These are phyloP conservation scores for Claviceps capensis DNA, from an alignment of 2,329 filamentous ascomycete species.

Conservation along the genomic window DNA sequence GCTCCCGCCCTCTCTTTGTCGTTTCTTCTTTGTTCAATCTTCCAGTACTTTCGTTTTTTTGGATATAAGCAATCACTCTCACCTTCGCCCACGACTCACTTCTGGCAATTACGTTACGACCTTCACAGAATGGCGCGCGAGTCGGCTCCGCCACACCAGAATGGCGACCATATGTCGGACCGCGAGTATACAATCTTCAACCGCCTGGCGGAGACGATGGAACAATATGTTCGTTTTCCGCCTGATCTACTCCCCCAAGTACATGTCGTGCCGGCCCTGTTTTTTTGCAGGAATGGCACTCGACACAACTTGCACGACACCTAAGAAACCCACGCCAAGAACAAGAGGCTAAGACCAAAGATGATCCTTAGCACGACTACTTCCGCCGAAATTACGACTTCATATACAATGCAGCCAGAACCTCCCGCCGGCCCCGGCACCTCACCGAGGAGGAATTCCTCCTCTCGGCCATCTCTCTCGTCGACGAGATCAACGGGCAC, in stretches of 20 bases:
- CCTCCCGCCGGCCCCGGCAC: constrained; percentile 42
- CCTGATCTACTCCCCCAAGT: not conserved
- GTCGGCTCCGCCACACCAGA: not conserved
- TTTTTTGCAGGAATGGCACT: too few relatives aligned
- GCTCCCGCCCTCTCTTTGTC: too few relatives aligned
- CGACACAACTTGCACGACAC: not conserved
- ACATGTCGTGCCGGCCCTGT: not conserved
- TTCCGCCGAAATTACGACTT: constrained; percentile 63
- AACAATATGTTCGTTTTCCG: constrained; percentile 4
- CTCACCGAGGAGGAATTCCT: constrained; percentile 60
- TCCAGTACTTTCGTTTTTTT: too few relatives aligned
- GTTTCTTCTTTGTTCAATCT: too few relatives aligned
- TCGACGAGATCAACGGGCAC: constrained; percentile 56
- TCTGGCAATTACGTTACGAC: too few relatives aligned
- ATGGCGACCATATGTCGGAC: constrained; percentile 47
- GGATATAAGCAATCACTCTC: too few relatives aligned
- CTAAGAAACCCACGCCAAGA: not conserved
- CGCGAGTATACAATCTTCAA: constrained; percentile 59
- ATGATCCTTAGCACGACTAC: constrained; percentile 49
- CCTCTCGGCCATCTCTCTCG: constrained; percentile 53
- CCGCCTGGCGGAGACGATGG: constrained; percentile 60
- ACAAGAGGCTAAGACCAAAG: not conserved
- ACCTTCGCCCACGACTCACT: too few relatives aligned
- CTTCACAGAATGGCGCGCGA: too few relatives aligned
- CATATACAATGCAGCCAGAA: constrained; percentile 51